A percentile compares a stretch with the other conserved stretches of the same genome.
Conservation (phyloP, 495 filamentous ascomycete species). For the Rostrohypoxylon terebratum region DNA sequence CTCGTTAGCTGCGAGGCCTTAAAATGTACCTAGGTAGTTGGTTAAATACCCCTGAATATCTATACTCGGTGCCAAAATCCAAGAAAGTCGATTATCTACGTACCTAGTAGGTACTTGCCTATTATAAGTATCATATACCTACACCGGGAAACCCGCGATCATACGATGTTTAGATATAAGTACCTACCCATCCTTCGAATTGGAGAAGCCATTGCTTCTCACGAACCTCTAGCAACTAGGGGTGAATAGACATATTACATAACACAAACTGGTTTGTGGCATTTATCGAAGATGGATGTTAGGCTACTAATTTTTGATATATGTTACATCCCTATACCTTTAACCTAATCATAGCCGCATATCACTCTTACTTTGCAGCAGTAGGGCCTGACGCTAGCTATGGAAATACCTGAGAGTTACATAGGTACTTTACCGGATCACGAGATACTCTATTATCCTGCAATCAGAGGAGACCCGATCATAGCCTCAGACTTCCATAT, state of each 20-base stretch:
- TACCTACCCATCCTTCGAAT: not conserved
- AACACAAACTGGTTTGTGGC: not conserved
- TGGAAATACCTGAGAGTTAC: not conserved
- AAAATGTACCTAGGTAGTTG: not conserved
- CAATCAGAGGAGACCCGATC: not conserved
- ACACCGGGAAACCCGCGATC: slow-evolving; percentile 17
- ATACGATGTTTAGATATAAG: slow-evolving; percentile 31
- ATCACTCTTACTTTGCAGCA: not conserved
- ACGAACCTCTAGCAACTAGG: not conserved
- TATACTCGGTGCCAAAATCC: not conserved
- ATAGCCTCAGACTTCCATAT: not conserved
- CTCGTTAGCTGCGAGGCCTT: not conserved
- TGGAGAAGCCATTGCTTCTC: slow-evolving; percentile 9
- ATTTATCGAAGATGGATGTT: not conserved
- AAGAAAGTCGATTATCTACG: not conserved
- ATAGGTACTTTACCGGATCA: not conserved
- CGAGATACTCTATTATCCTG: not conserved
- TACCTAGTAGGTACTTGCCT: slow-evolving; percentile 8
- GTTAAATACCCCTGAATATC: not conserved
- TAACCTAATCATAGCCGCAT: not conserved
- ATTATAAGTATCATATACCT: slow-evolving; percentile 12
- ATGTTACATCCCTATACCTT: not conserved
- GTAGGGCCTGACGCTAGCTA: not conserved
- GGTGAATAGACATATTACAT: not conserved
- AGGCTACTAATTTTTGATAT: not conserved